These are phyloP conservation scores for Flaveria bidentis DNA, from an alignment of 129 eudicot species.

Conservation along the genomic window DNA sequence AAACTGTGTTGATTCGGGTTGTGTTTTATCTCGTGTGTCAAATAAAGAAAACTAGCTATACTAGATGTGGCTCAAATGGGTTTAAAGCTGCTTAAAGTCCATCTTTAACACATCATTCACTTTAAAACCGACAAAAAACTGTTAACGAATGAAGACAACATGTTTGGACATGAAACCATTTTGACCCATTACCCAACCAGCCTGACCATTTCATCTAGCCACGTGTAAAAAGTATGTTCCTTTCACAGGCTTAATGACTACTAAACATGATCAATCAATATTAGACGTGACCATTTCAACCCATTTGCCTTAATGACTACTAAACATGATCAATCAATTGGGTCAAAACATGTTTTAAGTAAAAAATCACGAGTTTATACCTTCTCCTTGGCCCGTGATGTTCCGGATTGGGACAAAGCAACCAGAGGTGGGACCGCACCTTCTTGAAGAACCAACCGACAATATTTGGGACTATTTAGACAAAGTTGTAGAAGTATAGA, in stretches of 20 bases:
- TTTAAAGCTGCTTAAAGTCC: neutral
- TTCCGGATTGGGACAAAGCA: constrained; percentile 86
- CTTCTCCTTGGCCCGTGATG: constrained; percentile 91
- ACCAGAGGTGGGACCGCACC: constrained; percentile 98
- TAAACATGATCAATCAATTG: neutral
- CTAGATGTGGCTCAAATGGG: neutral
- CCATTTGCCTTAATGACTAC: neutral
- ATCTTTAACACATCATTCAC: neutral
- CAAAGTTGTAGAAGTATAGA: constrained; percentile 77
- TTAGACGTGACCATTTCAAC: constrained; percentile 2
- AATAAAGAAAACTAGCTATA: neutral
- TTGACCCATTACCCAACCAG: neutral
- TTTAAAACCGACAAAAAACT: neutral
- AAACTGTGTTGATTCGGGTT: neutral
- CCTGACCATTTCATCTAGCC: neutral
- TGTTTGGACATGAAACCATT: neutral
- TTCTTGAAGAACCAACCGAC: constrained; percentile 90
- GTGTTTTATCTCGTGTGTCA: neutral
- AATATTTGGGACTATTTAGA: constrained; percentile 66
- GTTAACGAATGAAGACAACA: neutral
- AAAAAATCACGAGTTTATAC: constrained; percentile 31
- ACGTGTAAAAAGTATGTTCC: neutral
- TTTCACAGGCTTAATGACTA: neutral
- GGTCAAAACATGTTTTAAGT: neutral
- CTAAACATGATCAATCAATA: neutral